Evolutionary conservation across 495 filamentous ascomycete genomes (phyloP).

Genomic region (Penicillium cosmopolitanum): DNA sequence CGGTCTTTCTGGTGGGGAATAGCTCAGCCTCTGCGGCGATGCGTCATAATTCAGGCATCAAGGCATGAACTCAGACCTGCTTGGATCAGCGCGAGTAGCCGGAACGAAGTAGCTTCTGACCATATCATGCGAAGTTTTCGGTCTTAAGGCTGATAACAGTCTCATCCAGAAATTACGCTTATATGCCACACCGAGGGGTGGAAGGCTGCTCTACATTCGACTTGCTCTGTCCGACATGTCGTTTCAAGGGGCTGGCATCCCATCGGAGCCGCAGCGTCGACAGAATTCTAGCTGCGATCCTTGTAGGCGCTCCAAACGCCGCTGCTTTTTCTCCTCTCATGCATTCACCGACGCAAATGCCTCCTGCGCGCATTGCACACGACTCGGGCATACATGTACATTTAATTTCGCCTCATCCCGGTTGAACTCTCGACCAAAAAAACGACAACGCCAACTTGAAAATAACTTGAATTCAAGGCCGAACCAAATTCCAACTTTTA

Average conservation of each 20-base stretch:
- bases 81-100: no score
- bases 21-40: background rate
- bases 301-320: slow-evolving; percentile 32
- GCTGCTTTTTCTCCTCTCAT: slow-evolving; percentile 21
- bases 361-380: slow-evolving; percentile 25
- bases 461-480: background rate
- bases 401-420: slow-evolving; percentile 28
- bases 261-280: slow-evolving; percentile 19
- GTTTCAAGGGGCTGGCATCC: slow-evolving; percentile 4
- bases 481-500: background rate
- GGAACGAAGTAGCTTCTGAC: no score
- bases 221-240: background rate
- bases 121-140: no score
- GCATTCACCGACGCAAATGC: background rate
- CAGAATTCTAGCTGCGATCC: slow-evolving; percentile 34
- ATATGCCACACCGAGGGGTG: no score
- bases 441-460: slow-evolving; percentile 7
- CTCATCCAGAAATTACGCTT: no score
- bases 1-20: background rate
- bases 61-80: background rate
- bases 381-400: slow-evolving; percentile 28
- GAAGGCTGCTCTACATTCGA: background rate
- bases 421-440: background rate
- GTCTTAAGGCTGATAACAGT: no score
- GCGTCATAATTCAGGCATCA: slow-evolving; percentile 11